phyloP scores from a whole-genome alignment of 1,139 yeast genomes.

The Sugiyamaella xylanicola region DNA sequence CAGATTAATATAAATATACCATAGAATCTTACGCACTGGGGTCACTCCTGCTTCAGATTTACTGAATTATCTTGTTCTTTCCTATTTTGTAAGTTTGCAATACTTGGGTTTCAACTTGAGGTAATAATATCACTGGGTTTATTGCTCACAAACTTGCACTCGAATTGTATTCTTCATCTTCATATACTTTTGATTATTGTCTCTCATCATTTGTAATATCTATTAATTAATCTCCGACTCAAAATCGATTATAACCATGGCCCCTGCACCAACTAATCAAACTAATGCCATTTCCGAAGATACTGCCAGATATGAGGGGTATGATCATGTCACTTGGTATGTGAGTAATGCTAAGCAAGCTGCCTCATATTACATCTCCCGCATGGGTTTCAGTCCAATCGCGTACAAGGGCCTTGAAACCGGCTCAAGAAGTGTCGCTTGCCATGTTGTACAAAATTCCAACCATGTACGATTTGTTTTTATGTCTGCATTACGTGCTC shows the following conservation, averaged over 20 bases:
- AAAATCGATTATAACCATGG: background rate
- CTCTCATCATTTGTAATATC: background rate
- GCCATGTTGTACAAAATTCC: constrained; percentile 66
- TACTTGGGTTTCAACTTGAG: background rate
- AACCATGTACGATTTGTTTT: constrained; percentile 56
- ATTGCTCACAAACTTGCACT: background rate
- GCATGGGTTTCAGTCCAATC: constrained; percentile 64
- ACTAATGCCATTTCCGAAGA: constrained; percentile 6
- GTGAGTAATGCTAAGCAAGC: constrained; percentile 69
- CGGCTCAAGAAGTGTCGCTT: constrained; percentile 56
- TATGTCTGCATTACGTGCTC: constrained; percentile 44
- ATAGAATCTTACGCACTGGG: background rate
- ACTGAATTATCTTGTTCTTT: constrained; percentile 1
- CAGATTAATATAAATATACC: constrained; percentile 11
- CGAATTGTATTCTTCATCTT: background rate
- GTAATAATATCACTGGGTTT: background rate
- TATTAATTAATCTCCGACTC: background rate
- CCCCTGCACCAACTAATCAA: constrained; percentile 15
- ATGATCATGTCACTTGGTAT: constrained; percentile 59
- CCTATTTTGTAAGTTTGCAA: background rate
- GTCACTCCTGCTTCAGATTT: background rate
- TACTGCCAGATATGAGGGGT: constrained; percentile 35
- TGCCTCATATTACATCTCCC: constrained; percentile 55
- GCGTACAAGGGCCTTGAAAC: constrained; percentile 72
- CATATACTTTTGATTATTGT: background rate